Base-by-base conservation (phyloP, 768 basidiomycete species). In the Xerocomus potaroensis region DNA sequence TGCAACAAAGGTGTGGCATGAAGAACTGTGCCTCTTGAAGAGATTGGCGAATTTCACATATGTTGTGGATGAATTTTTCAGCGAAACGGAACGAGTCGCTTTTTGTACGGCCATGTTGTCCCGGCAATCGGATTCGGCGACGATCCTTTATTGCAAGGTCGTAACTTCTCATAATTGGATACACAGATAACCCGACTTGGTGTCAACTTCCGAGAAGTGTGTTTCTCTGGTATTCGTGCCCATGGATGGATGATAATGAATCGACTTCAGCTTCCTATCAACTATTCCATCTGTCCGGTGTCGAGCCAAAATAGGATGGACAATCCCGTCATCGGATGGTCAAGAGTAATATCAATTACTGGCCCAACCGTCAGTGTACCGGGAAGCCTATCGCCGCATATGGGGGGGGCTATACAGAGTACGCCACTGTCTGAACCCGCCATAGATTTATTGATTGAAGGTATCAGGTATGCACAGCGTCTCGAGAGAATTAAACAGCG, bases 151-250 rank as follows among this genome's bases (percentile, higher is more conserved):
- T 71, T 91, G n/a, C 85, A 87, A 67, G 84, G 85, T 4, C 75
- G 92, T 32, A 91, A 90, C 67, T 91, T 92, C 67, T 85, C 82
- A 0, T 93, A 94, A 69, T 79, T 84, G 54, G 90, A 95, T 62
- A 92, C 90, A 0, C 90, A 92, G 56, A 74, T 91, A 41, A 76
- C 80, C 3, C 79, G 92, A 18, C 68, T 94, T 12, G 92, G 91
- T 4, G 63, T 84, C 26, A 94, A 94, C 63, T 93, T 81, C 74
- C 73, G 85, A 58, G 76, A 81, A 67, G 80, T 78, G 38, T 14
- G 69, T 22, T 14, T 2, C n/a, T n/a, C n/a, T 16, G 27, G 16
- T 26, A 26, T 8, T 24, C 8, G n/a, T 33, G 30, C 19, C 10
- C 14, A 11, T 3, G 16, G n/a, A 24, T 21, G 1, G 18, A 10